Conservation (phyloP, 441 rosid genomes). For the Populus hybrid region DNA sequence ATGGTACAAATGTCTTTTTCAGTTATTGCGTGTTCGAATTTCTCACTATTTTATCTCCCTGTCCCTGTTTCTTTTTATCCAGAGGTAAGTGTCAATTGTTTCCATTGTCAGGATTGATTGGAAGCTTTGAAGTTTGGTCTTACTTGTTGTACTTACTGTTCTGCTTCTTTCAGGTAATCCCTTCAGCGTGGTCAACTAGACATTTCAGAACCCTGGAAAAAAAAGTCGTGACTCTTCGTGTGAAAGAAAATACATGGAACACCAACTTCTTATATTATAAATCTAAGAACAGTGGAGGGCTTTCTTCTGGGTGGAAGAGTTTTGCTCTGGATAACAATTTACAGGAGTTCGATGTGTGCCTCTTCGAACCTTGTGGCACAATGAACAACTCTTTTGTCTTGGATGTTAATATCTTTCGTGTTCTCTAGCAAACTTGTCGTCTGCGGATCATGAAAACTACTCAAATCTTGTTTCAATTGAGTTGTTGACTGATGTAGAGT, state of each 20-base stretch:
- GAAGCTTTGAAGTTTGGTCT: background rate
- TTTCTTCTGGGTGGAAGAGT: conserved; percentile 43
- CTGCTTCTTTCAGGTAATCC: conserved; percentile 36
- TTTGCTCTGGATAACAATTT: conserved; percentile 37
- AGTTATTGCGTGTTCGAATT: background rate
- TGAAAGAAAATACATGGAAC: conserved; percentile 34
- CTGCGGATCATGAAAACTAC: background rate
- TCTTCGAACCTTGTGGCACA: conserved; percentile 29
- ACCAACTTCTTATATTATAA: conserved; percentile 28
- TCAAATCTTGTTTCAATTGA: background rate
- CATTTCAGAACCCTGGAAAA: conserved; percentile 26
- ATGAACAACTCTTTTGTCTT: conserved; percentile 23
- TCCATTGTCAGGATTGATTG: background rate
- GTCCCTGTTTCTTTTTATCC: background rate
- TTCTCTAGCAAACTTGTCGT: background rate
- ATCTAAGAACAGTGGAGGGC: conserved; percentile 36
- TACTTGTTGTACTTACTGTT: background rate
- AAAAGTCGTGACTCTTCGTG: conserved; percentile 37
- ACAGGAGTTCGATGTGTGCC: conserved; percentile 39
- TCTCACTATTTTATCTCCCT: background rate
- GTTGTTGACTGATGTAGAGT: background rate
- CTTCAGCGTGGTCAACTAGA: conserved; percentile 34
- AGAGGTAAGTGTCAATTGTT: background rate
- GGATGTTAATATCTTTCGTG: conserved; percentile 36
- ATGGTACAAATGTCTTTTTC: conserved; percentile 29